Percentiles rank a stretch among this genome's conserved stretches.
Evolutionary conservation across 306 rosid genomes (phyloP).

Genomic region (Dryas alaskensis): DNA sequence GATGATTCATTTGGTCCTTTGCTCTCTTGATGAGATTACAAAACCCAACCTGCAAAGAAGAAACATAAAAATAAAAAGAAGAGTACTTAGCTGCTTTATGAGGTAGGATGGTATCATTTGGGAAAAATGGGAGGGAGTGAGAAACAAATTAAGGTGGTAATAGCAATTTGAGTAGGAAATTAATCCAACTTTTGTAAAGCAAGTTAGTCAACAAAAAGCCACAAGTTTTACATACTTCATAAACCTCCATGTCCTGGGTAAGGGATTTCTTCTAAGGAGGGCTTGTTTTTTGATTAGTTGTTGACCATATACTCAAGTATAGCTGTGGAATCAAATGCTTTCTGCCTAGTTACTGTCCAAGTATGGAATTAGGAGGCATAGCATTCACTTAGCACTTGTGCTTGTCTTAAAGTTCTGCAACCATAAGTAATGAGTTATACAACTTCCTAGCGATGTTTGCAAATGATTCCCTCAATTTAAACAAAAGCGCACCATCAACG

Average conservation of each 20-base stretch:
- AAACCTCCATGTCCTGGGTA: not conserved
- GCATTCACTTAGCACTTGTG: not conserved
- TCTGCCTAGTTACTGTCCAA: not conserved
- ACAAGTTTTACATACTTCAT: not conserved
- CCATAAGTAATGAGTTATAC: not conserved
- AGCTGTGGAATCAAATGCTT: not conserved
- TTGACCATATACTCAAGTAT: not conserved
- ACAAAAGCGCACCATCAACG: not conserved
- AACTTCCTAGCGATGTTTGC: not conserved
- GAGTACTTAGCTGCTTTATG: not conserved
- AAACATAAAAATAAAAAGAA: not conserved
- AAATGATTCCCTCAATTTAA: not conserved
- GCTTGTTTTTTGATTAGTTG: not conserved
- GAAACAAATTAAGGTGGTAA: not conserved
- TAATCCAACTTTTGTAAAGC: not conserved
- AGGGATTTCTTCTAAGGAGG: not conserved
- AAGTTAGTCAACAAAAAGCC: too few relatives aligned
- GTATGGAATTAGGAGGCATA: not conserved
- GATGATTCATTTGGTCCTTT: conserved; percentile 57
- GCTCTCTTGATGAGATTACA: conserved; percentile 70
- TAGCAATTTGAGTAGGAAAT: not conserved
- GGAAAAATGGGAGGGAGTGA: not conserved
- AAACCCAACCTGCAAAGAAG: conserved; percentile 67
- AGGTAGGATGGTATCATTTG: not conserved
- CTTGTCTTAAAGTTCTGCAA: not conserved